Evolutionary conservation across 2,329 filamentous ascomycete genomes (phyloP).

Genomic region (Trichophyton simii): DNA sequence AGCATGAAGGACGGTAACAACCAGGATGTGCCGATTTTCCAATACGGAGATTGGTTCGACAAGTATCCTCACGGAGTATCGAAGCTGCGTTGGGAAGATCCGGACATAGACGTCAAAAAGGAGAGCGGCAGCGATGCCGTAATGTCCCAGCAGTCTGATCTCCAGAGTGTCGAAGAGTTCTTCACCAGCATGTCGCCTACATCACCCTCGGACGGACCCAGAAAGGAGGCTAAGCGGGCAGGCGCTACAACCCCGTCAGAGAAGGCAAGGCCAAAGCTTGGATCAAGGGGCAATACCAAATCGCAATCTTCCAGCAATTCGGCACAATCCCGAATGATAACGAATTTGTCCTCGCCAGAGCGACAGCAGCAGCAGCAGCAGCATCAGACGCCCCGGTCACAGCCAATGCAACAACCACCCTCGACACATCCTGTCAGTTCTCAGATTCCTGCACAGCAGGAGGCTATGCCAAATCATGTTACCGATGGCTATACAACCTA

Average conservation of each 20-base stretch:
- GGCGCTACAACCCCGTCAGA: slow-evolving; percentile 8
- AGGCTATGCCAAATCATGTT: neutral
- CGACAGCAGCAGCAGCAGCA: slow-evolving; percentile 1
- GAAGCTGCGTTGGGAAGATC: slow-evolving; percentile 69
- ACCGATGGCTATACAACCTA: slow-evolving; percentile 27
- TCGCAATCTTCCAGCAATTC: neutral
- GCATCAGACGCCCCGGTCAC: slow-evolving; percentile 11
- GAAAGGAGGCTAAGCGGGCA: slow-evolving; percentile 37
- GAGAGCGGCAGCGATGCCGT: slow-evolving; percentile 78
- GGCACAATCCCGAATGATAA: neutral
- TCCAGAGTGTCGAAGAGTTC: slow-evolving; percentile 92
- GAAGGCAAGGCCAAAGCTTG: neutral
- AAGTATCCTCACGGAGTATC: slow-evolving; percentile 87
- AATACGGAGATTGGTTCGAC: slow-evolving; percentile 97
- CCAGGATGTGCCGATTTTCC: slow-evolving; percentile 56
- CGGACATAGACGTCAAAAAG: slow-evolving; percentile 52
- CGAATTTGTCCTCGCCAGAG: neutral
- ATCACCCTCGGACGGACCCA: slow-evolving; percentile 37
- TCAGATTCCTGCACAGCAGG: slow-evolving; percentile 4
- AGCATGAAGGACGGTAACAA: slow-evolving; percentile 19
- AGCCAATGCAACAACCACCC: slow-evolving; percentile 2
- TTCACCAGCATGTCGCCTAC: slow-evolving; percentile 63
- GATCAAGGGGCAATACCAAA: neutral
- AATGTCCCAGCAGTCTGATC: slow-evolving; percentile 72
- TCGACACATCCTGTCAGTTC: slow-evolving; percentile 20